Base-by-base conservation (phyloP, 306 rosid genomes). In the Vicia villosa region DNA sequence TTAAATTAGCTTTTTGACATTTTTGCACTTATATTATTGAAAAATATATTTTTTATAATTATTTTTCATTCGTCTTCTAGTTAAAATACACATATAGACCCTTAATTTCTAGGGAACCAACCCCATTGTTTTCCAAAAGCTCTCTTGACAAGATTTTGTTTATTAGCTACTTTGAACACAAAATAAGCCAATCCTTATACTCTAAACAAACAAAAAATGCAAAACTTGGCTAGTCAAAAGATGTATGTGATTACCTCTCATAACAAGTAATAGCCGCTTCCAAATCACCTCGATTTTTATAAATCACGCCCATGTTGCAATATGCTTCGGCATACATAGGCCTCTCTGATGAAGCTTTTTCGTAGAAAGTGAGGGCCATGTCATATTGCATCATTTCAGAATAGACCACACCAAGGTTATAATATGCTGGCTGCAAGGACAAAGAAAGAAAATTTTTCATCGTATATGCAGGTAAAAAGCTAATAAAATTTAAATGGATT, bases 261-360 rank as follows among this genome's bases (percentile, higher is more conserved):
- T 95, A 95, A 84, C 99, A 95, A 56, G 97, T 85, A 86, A 95
- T 89, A 80, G 99, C 91, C 3, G 97, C 84, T 79, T 91, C 99
- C 83, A 95, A 82, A 70, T 95, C 99, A 62, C 96, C 91, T 36
- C 97, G 97, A 63, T 95, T 95, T 80, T 95, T 95, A 77, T 80
- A 91, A 56, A 95, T 95, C 20, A 95, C 99, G 12, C 99, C 99
- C 99, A 95, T 91, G 73, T 95, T 95, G 85, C 99, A 95, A 82
- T 91, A 95, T 54, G 99, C 99, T 78, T 95, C 99, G 64, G 99
- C 97, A 84, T 95, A 95, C 92, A 87, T 89, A 11, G 99, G 99
- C 86, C 95, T 91, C 94, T 89, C 99, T 10, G 82, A 66, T 58
- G 97, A 96, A 76, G 99, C 99, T 86, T 91, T 95, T 80, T 95